Base-by-base conservation (phyloP, 345 rosid species). In the Ailanthus altissimus region DNA sequence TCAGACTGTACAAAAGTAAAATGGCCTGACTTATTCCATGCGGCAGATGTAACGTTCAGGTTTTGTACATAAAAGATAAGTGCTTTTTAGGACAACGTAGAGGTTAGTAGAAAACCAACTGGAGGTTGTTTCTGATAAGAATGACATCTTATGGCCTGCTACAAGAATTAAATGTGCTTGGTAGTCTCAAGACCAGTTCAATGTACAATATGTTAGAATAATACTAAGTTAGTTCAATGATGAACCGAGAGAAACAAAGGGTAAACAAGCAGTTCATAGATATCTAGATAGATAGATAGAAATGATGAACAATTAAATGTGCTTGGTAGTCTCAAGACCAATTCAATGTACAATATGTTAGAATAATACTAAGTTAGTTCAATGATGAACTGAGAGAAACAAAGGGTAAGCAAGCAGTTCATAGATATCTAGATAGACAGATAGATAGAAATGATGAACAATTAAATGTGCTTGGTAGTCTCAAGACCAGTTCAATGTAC, bases 1-100 rank as follows among this genome's bases (percentile, higher is more conserved):
- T 89, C 94, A 26, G 90, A 86, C 97, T 92, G 88, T 83, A 85
- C n/a, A 77, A 38, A 58, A 66, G 42, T 74, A 74, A 63, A 78
- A 74, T 23, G 23, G 20, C 23, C 18, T 6, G 47, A 72, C 59
- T 71, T 71, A 75, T 58, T 51, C 46, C 70, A 64, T 4, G 38
- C 36, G 10, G 53, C 13, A 32, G 49, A 12, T 38, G 49, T 62
- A 47, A 10, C 32, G 42, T 10, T 46, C 26, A 43, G 20, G 26
- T 20, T n/a, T 53, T 18, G n/a, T 49, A 36, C 13, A 2, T 6
- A 50, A 53, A 53, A 50, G 9, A 51, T 3, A 5, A 36, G 13
- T 12, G 25, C 10, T 7, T 36, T 50, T 56, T 42, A 16, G 67
- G 43, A 58, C 6, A 10, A 42, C 15, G 12, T 8, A n/a, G 60